A percentile compares a stretch with the other conserved stretches of the same genome.
These are phyloP conservation scores for Sporothrix pallida DNA, from an alignment of 2,329 filamentous ascomycete genomes.

Conservation along the genomic window DNA sequence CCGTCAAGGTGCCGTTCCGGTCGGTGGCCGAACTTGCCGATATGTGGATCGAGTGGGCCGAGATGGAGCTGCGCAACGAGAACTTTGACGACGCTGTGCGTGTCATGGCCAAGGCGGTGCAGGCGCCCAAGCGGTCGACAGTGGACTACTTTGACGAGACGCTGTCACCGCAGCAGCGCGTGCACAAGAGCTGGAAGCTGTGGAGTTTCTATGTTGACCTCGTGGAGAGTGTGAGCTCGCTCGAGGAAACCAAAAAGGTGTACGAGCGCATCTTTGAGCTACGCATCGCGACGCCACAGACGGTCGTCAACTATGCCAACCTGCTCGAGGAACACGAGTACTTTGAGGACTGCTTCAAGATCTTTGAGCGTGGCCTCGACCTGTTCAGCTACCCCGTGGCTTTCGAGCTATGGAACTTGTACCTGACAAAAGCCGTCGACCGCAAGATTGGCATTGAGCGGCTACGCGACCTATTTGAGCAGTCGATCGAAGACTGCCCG, in stretches of 20 bases:
- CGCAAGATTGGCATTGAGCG: slow-evolving; percentile 95
- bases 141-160: slow-evolving; percentile 99
- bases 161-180: slow-evolving; percentile 89
- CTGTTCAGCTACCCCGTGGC: slow-evolving; percentile 98
- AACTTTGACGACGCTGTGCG: slow-evolving; percentile 94
- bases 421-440: slow-evolving; percentile 95
- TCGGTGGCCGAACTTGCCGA: slow-evolving; percentile 96
- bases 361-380: slow-evolving; percentile 94
- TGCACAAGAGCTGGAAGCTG: slow-evolving; percentile 99
- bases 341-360: slow-evolving; percentile 96
- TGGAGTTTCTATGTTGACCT: slow-evolving; percentile 99
- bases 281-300: slow-evolving; percentile 96
- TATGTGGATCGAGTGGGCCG: slow-evolving; percentile 99
- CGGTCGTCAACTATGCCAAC: slow-evolving; percentile 97
- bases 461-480: slow-evolving; percentile 92
- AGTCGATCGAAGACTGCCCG: slow-evolving; percentile 92
- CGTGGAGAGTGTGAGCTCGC: slow-evolving; percentile 87
- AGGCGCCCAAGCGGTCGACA: slow-evolving; percentile 94
- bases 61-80: slow-evolving; percentile 94
- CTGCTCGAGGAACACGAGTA: slow-evolving; percentile 93
- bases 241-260: slow-evolving; percentile 91
- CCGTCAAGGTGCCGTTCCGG: slow-evolving; percentile 96
- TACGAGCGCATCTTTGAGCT: slow-evolving; percentile 99
- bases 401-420: slow-evolving; percentile 98
- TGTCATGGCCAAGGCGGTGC: slow-evolving; percentile 96